Base-by-base conservation (phyloP, 352 stramenopile species). In the Thraustotheca clavata region DNA sequence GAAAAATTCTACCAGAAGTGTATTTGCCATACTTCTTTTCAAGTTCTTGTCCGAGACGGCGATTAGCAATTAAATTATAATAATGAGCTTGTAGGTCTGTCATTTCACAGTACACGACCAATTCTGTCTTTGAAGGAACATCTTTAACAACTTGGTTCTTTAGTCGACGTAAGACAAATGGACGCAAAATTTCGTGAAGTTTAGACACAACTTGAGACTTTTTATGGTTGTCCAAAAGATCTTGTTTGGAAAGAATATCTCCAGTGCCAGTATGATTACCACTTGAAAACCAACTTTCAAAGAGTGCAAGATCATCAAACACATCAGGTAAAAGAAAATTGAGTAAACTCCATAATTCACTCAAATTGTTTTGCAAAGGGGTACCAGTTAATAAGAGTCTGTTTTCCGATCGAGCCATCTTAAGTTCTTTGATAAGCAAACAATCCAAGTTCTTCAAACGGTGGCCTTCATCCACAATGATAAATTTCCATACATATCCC, bases 221-320 rank as follows among this genome's bases (percentile, higher is more conserved):
- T 69, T 96, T 90, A 60, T 96, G 73, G 49, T 96, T 94, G 1
- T 88, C 74, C 7, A 99, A 69, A 59, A 98, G 96, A 54, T 92
- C 79, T 46, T 73, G 31, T 29, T 60, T 68, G 3, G 57, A 65
- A 31, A 65, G 50, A 47, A 69, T 68, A 24, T 68, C 46, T 26
- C 50, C 76, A 49, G 95, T 80, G 55, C 91, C 83, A 36, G 84
- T 76, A 36, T 76, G 87, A 69, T 94, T 86, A 31, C 74, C 72
- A 72, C 98, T 98, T 43, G 91, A 97, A 76, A 98, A 98, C 95
- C 94, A 99, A 52, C 88, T 97, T 76, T 99, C 94, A 75, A 99
- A 99, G 7, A 96, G 94, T 65, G 98, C 93, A 8, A 98, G 77
- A 39, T 97, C 95, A 70, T 98, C 96, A 73, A 99, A 99, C 47